Percentiles rank a stretch among this genome's conserved stretches.
phyloP scores from a whole-genome alignment of 179 eudicot species.

The Dionaea muscipula region DNA sequence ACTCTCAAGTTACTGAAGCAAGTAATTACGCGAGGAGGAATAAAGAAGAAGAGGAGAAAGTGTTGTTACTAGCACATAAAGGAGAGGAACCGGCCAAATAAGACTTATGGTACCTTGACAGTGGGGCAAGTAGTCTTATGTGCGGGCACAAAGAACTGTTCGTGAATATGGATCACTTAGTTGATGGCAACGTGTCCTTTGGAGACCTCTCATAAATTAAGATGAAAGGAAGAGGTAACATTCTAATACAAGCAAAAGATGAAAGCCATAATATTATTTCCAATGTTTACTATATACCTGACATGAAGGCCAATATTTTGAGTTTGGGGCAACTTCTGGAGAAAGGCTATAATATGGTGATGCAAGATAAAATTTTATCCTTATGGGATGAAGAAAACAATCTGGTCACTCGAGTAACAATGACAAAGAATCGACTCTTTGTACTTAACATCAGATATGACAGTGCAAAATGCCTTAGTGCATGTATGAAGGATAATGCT shows the following conservation, averaged over 20 bases:
- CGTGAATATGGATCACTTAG: not conserved
- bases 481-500: not conserved
- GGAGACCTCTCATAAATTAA: not conserved
- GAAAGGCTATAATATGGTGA: not conserved
- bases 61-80: too few species aligned
- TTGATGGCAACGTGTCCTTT: not conserved
- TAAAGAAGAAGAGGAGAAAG: too few species aligned
- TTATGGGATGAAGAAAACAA: not conserved
- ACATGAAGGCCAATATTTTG: not conserved
- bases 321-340: slow-evolving; percentile 2
- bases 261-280: not conserved
- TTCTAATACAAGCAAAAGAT: not conserved
- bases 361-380: not conserved
- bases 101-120: slow-evolving; percentile 3
- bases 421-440: not conserved
- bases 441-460: not conserved
- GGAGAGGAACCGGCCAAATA: too few species aligned
- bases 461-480: not conserved
- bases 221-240: not conserved
- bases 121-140: not conserved
- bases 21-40: too few species aligned
- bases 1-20: too few species aligned
- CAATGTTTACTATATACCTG: not conserved
- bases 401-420: not conserved
- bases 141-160: not conserved